Evolutionary conservation across 306 rosid genomes (phyloP), one percentile per base, ranked within the genome.

Genomic region (Vigna unguiculata): DNA sequence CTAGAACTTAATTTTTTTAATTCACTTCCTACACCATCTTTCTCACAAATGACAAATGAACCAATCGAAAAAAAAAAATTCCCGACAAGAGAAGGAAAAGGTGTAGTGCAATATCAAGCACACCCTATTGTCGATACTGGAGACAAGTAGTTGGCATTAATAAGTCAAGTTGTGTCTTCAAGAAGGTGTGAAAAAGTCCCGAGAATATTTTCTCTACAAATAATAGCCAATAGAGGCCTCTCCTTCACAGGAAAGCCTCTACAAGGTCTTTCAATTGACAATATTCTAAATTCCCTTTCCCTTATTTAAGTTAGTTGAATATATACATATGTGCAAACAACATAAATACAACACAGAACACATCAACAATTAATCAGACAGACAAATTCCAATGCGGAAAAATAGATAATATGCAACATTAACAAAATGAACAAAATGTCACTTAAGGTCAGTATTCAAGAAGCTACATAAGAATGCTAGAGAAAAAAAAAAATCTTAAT

Each of bases 161-260:
- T n/a, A 15, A 16, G 43, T 51, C n/a, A 25, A 16, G 75, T 4
- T 53, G 60, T 24, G 14, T 9, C 53, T n/a, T 43, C 40, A 75
- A 60, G 52, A 75, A 60, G 52, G 24, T 6, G 55, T 13, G 9
- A 12, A 34, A 21, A 17, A 20, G n/a, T 41, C 68, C 30, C 14
- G 46, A 54, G 5, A 69, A 47, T 3, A 40, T n/a, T 74, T 61
- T 78, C 28, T 52, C 51, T 21, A 30, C 47, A 19, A 20, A 83
- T 12, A 22, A 65, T 11, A 22, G 64, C 70, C 60, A 63, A 38
- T 71, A 71, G 20, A 16, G 24, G 30, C 72, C 40, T 55, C 52
- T 67, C 71, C 38, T 24, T 61, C 22, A 25, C 32, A 11, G 30
- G 62, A 81, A 81, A 76, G 49, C 83, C 78, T 67, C 47, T 7